phyloP scores from a whole-genome alignment of 169 alveolate species.

The Pseudocohnilembus persalinus region DNA sequence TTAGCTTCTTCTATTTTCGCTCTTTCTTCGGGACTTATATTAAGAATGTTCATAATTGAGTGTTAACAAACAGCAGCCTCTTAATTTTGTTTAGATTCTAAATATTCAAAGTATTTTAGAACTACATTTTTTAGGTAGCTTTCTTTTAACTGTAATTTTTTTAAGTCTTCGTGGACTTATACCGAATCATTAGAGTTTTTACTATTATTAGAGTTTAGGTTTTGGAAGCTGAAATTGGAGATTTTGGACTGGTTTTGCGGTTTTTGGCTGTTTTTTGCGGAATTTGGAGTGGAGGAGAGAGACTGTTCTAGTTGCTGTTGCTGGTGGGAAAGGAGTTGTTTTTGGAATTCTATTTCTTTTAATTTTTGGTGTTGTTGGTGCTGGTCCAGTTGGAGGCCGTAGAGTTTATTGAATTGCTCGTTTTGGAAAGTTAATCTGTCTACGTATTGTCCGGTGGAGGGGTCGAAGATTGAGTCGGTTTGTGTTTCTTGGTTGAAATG shows the following conservation, averaged over 20 bases:
- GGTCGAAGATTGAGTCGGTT: neutral
- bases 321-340: constrained; percentile 23
- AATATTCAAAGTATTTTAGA: constrained; percentile 38
- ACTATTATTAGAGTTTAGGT: neutral
- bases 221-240: neutral
- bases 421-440: neutral
- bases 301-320: too few relatives aligned
- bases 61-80: constrained; percentile 33
- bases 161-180: neutral
- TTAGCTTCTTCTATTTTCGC: constrained; percentile 27
- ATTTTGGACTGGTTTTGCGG: constrained; percentile 4
- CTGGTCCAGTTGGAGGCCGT: too few relatives aligned
- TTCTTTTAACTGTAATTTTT: neutral
- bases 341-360: constrained; percentile 5
- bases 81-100: constrained; percentile 26
- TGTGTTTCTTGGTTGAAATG: neutral
- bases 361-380: too few relatives aligned
- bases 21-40: constrained; percentile 42
- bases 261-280: too few relatives aligned
- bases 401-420: neutral
- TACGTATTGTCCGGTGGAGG: neutral
- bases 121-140: constrained; percentile 36
- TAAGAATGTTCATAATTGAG: constrained; percentile 41
- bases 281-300: too few relatives aligned
- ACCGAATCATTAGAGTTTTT: neutral